Evolutionary conservation across 768 basidiomycete species (phyloP), one percentile per base, ranked within the genome.

Genomic region (Rhodotorula sphaerocarpa): DNA sequence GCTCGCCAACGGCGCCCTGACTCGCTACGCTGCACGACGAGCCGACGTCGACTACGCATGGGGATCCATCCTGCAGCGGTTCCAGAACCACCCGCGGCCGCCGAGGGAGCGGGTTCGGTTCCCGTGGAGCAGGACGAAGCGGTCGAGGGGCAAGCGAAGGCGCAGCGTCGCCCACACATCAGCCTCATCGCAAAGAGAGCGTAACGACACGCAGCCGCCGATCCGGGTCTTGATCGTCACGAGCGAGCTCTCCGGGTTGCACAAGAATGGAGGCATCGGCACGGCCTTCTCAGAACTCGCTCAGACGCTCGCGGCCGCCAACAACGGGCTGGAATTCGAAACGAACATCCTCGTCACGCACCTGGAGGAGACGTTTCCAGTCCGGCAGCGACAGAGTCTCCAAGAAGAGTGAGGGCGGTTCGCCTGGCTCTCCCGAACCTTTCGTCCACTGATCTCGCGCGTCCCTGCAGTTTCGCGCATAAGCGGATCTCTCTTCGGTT

Each of bases 231-330:
- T 65, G 18, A 69, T 69, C 44, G 67, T 69, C 31, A 69, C 63
- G 16, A 55, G 50, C 21, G 67, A 69, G 67, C 39, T 69, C 31
- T 47, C 62, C 7, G 67, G 67, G 1, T 31, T 69, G 25, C 67
- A 69, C 57, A 65, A 56, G 57, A 69, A 65, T 27, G 67, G 67
- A 7, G 67, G 67, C 2, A 69, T 69, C 31, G 67, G 67, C 1
- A 69, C 67, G 3, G 67, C 67, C 6, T 65, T 60, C 50, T 15
- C 51, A 18, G 63, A 69, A 33, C 53, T 69, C 18, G 67, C 63
- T 2, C 53, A 56, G n/a, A 27, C 52, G 16, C 45, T 69, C 15
- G 63, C 60, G 7, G 34, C 34, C 12, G 50, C 50, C 23, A 20
- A 20, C 14, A 46, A 39, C 16, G 44, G 59, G 25, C 5, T 25